Base-by-base conservation (phyloP, 768 basidiomycete genomes). In the Hebeloma cylindrosporum region DNA sequence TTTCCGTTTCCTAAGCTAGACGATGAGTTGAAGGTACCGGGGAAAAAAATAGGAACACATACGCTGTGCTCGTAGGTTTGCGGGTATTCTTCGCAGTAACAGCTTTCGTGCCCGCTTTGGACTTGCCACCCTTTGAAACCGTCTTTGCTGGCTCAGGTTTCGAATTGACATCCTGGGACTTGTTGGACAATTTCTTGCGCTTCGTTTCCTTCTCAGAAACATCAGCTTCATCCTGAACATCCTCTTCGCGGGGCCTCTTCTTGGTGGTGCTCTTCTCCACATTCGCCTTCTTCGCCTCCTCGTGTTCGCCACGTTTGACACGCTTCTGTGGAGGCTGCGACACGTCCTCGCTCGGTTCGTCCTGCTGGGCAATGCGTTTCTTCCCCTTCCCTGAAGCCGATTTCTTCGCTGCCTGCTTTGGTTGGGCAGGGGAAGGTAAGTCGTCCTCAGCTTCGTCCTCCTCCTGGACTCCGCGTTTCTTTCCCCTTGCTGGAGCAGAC, bases 1-100 rank as follows among this genome's bases (percentile, higher is more conserved):
- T 47, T 72, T 70, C n/a, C 62, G 51, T 45, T 62, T 63, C 31
- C 56, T 62, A 47, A 18, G 40, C 31, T 18, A 27, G 11, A 28
- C 14, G 39, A 27, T 27, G 25, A 20, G 29, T 10, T 27, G 27
- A 38, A 29, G 7, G 2, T 7, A 11, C 3, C 16, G 13, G 44
- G 14, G 20, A 17, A 3, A 31, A n/a, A 34, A 14, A 27, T 5
- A 22, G 18, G 9, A 17, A 18, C 16, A 42, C 56, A 5, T 53
- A 58, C 57, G 44, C 23, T 36, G 51, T 43, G 14, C 43, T 50
- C 5, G 48, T 37, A 9, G 22, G 4, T 10, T 44, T 34, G 10
- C 26, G 29, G 7, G 35, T 17, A 9, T 36, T 23, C 9, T 10
- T 20, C 32, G 38, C 44, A 6, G 37, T 23, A 11, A 44, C 37